These are phyloP conservation scores for Colletotrichum sp. DNA, from an alignment of 2,329 filamentous ascomycete genomes.

Conservation along the genomic window DNA sequence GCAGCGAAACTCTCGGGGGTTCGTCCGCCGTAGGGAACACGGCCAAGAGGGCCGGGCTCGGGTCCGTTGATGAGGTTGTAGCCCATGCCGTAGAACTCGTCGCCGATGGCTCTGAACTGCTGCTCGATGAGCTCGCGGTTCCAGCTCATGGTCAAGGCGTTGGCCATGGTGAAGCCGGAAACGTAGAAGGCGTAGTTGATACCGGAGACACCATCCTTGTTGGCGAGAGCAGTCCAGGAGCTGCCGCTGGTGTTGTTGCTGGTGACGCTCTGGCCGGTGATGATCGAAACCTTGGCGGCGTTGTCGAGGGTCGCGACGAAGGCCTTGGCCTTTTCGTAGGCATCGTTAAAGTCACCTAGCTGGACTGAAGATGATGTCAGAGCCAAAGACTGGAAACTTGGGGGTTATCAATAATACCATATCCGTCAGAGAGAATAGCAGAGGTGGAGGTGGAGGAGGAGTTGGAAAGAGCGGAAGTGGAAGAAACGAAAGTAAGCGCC, in stretches of 20 bases:
- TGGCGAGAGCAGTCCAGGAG: constrained; percentile 8
- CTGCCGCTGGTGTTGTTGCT: constrained; percentile 1
- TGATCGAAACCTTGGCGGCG: constrained; percentile 7
- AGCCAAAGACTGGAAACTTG: too few species aligned
- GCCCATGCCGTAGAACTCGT: constrained; percentile 22
- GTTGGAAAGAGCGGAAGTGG: not conserved
- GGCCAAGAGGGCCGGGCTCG: constrained; percentile 25
- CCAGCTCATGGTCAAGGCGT: constrained; percentile 26
- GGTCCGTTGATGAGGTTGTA: constrained; percentile 23
- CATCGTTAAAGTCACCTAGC: not conserved
- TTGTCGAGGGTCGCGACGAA: constrained; percentile 13
- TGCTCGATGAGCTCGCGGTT: constrained; percentile 18
- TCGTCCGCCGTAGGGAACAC: constrained; percentile 61
- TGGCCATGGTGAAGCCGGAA: constrained; percentile 22
- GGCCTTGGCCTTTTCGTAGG: constrained; percentile 11
- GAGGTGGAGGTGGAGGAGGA: not conserved
- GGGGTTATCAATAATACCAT: not conserved
- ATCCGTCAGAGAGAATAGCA: constrained; percentile 8
- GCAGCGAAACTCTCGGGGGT: constrained; percentile 65
- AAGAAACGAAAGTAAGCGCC: constrained; percentile 7
- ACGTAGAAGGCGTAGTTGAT: constrained; percentile 24
- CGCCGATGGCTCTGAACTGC: constrained; percentile 20
- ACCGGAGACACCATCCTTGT: constrained; percentile 22
- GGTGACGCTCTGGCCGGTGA: constrained; percentile 9
- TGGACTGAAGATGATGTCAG: not conserved